Evolutionary conservation across 345 rosid genomes (phyloP).

Genomic region (Lumnitzera racemosa): DNA sequence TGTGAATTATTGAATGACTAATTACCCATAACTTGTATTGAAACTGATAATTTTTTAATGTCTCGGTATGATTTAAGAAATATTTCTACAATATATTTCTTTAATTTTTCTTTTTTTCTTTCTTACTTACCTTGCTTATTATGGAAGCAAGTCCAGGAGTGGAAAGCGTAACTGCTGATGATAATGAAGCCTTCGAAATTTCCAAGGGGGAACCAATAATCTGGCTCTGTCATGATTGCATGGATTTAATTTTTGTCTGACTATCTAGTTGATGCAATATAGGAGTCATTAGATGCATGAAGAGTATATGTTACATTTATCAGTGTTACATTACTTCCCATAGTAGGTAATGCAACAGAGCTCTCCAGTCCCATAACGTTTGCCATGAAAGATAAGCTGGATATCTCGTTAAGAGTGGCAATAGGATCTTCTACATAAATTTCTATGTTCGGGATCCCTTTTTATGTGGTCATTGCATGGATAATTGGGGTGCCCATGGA

Average conservation of each 20-base stretch:
- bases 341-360: slow-evolving; percentile 97
- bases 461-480: slow-evolving; percentile 49
- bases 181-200: slow-evolving; percentile 68
- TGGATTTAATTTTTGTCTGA: slow-evolving; percentile 89
- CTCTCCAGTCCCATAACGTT: slow-evolving; percentile 95
- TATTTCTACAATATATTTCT: no score
- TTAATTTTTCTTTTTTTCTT: no score
- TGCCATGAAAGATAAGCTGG: slow-evolving; percentile 96
- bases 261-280: slow-evolving; percentile 81
- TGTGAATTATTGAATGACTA: no score
- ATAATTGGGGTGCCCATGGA: slow-evolving; percentile 38
- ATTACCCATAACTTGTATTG: no score
- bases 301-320: slow-evolving; percentile 74
- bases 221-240: slow-evolving; percentile 86
- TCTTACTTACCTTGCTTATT: no score
- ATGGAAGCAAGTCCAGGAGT: slow-evolving; percentile 27
- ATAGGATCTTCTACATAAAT: slow-evolving; percentile 96
- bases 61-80: no score
- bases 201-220: slow-evolving; percentile 73
- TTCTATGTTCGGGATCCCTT: slow-evolving; percentile 82
- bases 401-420: slow-evolving; percentile 92
- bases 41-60: no score
- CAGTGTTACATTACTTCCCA: slow-evolving; percentile 91
- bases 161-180: slow-evolving; percentile 22
- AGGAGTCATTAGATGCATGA: slow-evolving; percentile 82